Conservation (phyloP, 1,139 yeast species). For the Suhomyces terraborum region DNA sequence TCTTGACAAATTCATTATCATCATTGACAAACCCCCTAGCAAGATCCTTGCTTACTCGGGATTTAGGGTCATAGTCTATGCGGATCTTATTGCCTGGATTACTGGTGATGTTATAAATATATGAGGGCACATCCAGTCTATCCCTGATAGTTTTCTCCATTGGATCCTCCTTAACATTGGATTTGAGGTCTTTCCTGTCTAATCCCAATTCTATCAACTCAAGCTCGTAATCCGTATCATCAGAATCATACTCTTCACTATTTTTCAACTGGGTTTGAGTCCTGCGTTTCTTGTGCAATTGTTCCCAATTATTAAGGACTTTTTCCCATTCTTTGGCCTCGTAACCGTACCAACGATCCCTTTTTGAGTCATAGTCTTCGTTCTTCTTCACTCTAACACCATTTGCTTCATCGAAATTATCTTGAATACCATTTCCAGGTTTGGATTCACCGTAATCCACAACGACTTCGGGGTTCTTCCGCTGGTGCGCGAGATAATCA, state of each 20-base stretch:
- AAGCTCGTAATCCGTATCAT: constrained; percentile 52
- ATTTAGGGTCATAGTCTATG: constrained; percentile 55
- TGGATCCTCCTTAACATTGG: constrained; percentile 37
- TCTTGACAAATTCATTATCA: constrained; percentile 54
- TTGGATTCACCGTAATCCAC: constrained; percentile 35
- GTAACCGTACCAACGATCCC: constrained; percentile 81
- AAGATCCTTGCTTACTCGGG: constrained; percentile 50
- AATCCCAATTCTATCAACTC: constrained; percentile 54
- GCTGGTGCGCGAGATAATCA: constrained; percentile 54
- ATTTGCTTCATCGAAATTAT: constrained; percentile 24
- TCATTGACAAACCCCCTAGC: constrained; percentile 52
- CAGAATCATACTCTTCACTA: constrained; percentile 32
- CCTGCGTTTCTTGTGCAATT: constrained; percentile 28
- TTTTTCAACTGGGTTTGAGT: constrained; percentile 17
- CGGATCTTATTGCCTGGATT: constrained; percentile 29
- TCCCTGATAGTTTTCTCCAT: constrained; percentile 46
- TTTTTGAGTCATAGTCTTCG: constrained; percentile 62
- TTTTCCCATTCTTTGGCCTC: constrained; percentile 59
- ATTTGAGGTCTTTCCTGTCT: constrained; percentile 26
- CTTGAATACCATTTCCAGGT: constrained; percentile 38
- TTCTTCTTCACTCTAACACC: constrained; percentile 32
- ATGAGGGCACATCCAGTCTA: constrained; percentile 55
- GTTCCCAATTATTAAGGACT: constrained; percentile 50
- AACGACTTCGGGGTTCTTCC: constrained; percentile 35
- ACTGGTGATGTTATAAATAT: constrained; percentile 41